These are phyloP conservation scores for Nemania bipapillata DNA, from an alignment of 2,329 filamentous ascomycete genomes.

Conservation along the genomic window DNA sequence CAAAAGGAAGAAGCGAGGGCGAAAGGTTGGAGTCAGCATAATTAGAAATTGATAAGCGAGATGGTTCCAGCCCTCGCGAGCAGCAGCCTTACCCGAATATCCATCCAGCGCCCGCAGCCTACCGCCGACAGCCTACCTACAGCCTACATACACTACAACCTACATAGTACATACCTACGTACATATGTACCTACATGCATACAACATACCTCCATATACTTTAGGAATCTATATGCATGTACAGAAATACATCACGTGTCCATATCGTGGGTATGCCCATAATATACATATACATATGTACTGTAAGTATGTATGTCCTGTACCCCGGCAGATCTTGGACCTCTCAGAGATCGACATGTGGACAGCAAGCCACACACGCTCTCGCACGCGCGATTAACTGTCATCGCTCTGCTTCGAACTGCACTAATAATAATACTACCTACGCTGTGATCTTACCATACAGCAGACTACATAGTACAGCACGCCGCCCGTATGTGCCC, in stretches of 20 bases:
- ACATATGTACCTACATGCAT: neutral
- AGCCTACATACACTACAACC: neutral
- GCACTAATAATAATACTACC: conserved; percentile 28
- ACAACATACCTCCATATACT: neutral
- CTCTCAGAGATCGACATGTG: conserved; percentile 52
- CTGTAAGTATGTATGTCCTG: neutral
- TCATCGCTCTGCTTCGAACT: conserved; percentile 2
- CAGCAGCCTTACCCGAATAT: conserved; percentile 35
- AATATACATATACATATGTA: conserved; percentile 3
- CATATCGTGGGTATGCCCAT: too few species aligned
- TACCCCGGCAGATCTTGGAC: conserved; percentile 46
- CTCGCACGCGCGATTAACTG: conserved; percentile 36
- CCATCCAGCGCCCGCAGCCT: neutral
- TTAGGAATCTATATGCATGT: too few species aligned
- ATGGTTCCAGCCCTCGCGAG: conserved; percentile 27
- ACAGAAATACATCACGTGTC: too few species aligned
- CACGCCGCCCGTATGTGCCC: too few species aligned
- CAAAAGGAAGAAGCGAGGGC: neutral
- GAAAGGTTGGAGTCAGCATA: conserved; percentile 25
- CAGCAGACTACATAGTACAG: too few species aligned
- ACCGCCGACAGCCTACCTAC: conserved; percentile 1
- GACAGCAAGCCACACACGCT: conserved; percentile 42
- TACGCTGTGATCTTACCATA: too few species aligned
- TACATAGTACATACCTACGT: too few species aligned
- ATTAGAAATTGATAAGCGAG: conserved; percentile 41